Conservation (phyloP, 2,329 filamentous ascomycete species). For the Hymenoscyphus linearis region DNA sequence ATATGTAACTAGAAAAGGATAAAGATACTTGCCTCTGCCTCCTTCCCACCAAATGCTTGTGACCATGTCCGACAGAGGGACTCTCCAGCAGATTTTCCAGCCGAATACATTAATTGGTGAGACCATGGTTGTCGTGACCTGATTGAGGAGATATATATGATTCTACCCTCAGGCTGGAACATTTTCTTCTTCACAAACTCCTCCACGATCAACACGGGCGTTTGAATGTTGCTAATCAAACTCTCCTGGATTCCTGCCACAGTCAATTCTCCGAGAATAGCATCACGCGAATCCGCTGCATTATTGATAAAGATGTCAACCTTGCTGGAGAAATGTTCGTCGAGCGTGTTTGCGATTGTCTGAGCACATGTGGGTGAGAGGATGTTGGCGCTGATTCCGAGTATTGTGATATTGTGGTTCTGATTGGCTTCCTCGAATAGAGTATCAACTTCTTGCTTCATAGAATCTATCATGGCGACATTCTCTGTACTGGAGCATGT, state of each 20-base stretch:
- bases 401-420: background rate
- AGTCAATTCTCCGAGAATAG: conserved; percentile 28
- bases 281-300: conserved; percentile 30
- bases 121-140: conserved; percentile 33
- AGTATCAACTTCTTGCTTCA: background rate
- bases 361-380: conserved; percentile 21
- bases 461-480: conserved; percentile 18
- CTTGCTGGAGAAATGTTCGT: conserved; percentile 19
- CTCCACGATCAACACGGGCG: conserved; percentile 34
- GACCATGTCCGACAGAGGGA: conserved; percentile 36
- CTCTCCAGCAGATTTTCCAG: conserved; percentile 34
- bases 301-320: conserved; percentile 35
- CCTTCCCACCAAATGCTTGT: conserved; percentile 34
- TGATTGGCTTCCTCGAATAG: background rate
- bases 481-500: conserved; percentile 28
- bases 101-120: conserved; percentile 33
- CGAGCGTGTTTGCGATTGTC: conserved; percentile 28
- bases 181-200: conserved; percentile 30
- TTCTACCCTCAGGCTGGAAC: conserved; percentile 33
- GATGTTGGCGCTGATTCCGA: background rate
- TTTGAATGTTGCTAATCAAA: conserved; percentile 34
- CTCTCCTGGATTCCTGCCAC: conserved; percentile 30
- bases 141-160: conserved; percentile 35
- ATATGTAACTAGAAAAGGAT: background rate
- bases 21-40: conserved; percentile 23